Conservation (phyloP, 306 rosid species). For the Glycine latifolia region DNA sequence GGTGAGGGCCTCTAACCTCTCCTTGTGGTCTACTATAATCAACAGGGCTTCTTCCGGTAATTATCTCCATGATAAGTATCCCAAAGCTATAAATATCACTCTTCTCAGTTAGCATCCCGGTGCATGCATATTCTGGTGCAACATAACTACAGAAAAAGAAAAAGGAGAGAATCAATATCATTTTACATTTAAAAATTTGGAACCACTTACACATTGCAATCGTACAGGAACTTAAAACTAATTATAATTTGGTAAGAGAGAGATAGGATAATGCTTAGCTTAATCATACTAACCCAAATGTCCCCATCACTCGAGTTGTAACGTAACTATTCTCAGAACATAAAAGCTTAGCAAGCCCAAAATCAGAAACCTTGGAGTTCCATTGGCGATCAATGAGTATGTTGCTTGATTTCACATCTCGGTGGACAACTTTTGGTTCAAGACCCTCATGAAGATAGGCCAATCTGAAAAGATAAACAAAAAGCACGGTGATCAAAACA, state of each 20-base stretch:
- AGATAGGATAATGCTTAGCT: constrained; percentile 12
- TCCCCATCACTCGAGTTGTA: constrained; percentile 98
- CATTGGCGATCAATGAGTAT: constrained; percentile 91
- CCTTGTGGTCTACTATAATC: constrained; percentile 89
- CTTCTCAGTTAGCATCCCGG: constrained; percentile 96
- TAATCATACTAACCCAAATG: constrained; percentile 87
- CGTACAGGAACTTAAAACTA: constrained; percentile 9
- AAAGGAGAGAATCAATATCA: constrained; percentile 42
- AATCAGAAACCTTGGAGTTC: constrained; percentile 95
- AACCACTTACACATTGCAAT: not conserved
- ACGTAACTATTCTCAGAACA: constrained; percentile 87
- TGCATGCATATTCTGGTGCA: constrained; percentile 98
- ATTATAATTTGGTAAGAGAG: not conserved
- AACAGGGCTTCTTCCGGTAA: constrained; percentile 92
- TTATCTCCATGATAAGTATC: constrained; percentile 89
- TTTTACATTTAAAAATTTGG: constrained; percentile 2
- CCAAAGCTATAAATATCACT: constrained; percentile 97
- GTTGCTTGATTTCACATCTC: constrained; percentile 94
- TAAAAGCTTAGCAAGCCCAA: constrained; percentile 96
- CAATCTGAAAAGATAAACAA: constrained; percentile 61
- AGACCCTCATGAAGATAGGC: constrained; percentile 99
- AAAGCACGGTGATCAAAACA: constrained; percentile 37
- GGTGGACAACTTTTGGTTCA: constrained; percentile 95
- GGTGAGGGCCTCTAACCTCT: constrained; percentile 66
- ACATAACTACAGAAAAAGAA: constrained; percentile 73